phyloP scores from a whole-genome alignment of 495 filamentous ascomycete species.

The Penicillium steckii region DNA sequence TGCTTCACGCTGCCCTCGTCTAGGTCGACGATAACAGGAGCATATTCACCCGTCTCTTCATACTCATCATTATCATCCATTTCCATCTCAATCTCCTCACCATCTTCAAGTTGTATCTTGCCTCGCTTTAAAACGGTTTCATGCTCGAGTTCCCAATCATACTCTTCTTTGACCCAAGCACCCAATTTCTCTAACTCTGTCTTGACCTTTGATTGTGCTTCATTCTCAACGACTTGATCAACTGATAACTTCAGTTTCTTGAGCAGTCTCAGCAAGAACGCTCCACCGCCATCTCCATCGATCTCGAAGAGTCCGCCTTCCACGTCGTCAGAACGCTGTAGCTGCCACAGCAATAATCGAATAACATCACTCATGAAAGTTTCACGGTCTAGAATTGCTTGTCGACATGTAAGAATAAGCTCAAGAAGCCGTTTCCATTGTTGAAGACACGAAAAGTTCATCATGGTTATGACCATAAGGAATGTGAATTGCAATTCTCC shows the following conservation, averaged over 20 bases:
- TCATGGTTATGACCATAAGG: constrained; percentile 74
- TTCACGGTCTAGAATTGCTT: constrained; percentile 55
- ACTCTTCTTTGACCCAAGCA: constrained; percentile 51
- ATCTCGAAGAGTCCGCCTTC: constrained; percentile 58
- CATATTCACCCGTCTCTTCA: constrained; percentile 83
- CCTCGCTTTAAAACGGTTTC: constrained; percentile 59
- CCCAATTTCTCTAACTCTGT: constrained; percentile 57
- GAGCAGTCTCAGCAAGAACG: constrained; percentile 54
- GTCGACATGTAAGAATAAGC: constrained; percentile 67
- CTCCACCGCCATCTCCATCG: constrained; percentile 51
- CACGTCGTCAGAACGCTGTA: constrained; percentile 68
- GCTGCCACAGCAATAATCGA: constrained; percentile 63
- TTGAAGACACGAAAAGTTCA: constrained; percentile 81
- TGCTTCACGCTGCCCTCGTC: neutral
- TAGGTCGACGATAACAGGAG: constrained; percentile 73
- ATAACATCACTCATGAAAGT: constrained; percentile 61
- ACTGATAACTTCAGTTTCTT: constrained; percentile 49
- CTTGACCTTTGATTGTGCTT: constrained; percentile 36
- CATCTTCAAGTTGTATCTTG: constrained; percentile 70
- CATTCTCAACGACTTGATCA: constrained; percentile 37
- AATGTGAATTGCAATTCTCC: constrained; percentile 88
- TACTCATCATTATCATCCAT: constrained; percentile 72
- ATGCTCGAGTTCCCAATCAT: constrained; percentile 63
- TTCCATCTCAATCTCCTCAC: constrained; percentile 77
- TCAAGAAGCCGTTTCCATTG: constrained; percentile 81